Conservation (phyloP, 2,329 filamentous ascomycete genomes). For the Pestalotiopsis fici region DNA sequence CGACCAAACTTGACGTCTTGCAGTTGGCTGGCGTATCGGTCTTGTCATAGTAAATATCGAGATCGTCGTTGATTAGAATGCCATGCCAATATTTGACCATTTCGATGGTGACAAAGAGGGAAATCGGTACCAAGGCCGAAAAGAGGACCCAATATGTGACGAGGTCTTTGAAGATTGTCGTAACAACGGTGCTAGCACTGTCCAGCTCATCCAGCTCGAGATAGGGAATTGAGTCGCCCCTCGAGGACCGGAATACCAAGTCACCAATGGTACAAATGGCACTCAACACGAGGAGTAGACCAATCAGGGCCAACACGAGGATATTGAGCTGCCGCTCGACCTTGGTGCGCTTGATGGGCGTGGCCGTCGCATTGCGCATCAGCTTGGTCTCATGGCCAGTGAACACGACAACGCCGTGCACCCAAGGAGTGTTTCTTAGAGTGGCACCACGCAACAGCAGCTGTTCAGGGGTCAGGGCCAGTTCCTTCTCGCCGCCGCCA, state of each 20-base stretch:
- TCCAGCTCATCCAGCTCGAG: conserved; percentile 67
- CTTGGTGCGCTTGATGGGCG: conserved; percentile 96
- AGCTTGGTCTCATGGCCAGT: conserved; percentile 98
- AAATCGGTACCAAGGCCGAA: conserved; percentile 94
- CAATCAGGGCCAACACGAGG: conserved; percentile 87
- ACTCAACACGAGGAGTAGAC: conserved; percentile 80
- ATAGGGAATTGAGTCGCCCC: conserved; percentile 67
- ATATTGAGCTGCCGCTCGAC: conserved; percentile 93
- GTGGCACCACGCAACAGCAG: conserved; percentile 91
- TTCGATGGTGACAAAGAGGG: conserved; percentile 95
- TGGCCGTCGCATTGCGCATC: conserved; percentile 96
- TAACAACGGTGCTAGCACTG: conserved; percentile 54
- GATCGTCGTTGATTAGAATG: conserved; percentile 95
- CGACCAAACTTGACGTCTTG: conserved; percentile 92
- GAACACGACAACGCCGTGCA: conserved; percentile 94
- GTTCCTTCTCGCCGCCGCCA: conserved; percentile 89
- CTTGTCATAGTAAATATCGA: conserved; percentile 97
- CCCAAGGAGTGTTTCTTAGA: conserved; percentile 93
- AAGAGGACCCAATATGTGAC: conserved; percentile 99
- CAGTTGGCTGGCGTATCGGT: conserved; percentile 95
- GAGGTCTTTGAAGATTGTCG: conserved; percentile 89
- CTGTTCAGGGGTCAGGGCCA: conserved; percentile 88
- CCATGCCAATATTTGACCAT: conserved; percentile 98
- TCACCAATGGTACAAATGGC: conserved; percentile 91
- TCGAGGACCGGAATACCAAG: conserved; percentile 72